These are phyloP conservation scores for Ustulina deusta DNA, from an alignment of 2,329 filamentous ascomycete species.

Conservation along the genomic window DNA sequence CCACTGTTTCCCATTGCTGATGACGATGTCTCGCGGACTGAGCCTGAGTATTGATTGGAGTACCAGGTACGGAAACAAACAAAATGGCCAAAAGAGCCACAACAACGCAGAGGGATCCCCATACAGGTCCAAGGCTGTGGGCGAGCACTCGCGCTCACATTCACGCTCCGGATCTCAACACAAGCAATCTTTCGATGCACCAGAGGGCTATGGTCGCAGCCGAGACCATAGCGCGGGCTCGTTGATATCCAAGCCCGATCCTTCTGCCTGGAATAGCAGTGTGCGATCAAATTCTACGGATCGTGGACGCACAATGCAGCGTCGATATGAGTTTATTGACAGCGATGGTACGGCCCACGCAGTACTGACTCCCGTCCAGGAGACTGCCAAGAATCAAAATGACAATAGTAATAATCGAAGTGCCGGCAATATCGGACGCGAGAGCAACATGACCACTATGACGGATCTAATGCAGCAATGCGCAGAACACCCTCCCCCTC, in stretches of 20 bases:
- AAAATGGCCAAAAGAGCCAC: conserved; percentile 8
- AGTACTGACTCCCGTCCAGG: conserved; percentile 30
- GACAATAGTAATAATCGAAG: not conserved
- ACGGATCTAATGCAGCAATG: conserved; percentile 39
- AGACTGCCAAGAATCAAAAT: conserved; percentile 19
- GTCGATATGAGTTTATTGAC: conserved; percentile 38
- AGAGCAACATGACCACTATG: conserved; percentile 45
- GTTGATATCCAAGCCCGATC: not conserved
- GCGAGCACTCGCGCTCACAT: conserved; percentile 17
- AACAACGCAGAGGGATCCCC: not conserved
- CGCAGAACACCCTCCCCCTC: conserved; percentile 13
- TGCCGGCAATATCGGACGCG: conserved; percentile 14
- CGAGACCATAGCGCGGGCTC: not conserved
- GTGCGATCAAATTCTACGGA: conserved; percentile 9
- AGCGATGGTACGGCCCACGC: conserved; percentile 28
- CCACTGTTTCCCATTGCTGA: not conserved
- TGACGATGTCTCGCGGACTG: not conserved
- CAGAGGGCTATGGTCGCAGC: not conserved
- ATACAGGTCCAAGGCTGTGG: conserved; percentile 3
- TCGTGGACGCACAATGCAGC: conserved; percentile 34
- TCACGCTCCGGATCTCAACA: conserved; percentile 16
- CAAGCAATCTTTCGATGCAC: conserved; percentile 2
- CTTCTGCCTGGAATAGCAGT: not conserved
- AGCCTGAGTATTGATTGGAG: conserved; percentile 3
- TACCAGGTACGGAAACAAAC: conserved; percentile 23